phyloP scores from a whole-genome alignment of 257 asterid genomes.

The Coffea eugenioides region DNA sequence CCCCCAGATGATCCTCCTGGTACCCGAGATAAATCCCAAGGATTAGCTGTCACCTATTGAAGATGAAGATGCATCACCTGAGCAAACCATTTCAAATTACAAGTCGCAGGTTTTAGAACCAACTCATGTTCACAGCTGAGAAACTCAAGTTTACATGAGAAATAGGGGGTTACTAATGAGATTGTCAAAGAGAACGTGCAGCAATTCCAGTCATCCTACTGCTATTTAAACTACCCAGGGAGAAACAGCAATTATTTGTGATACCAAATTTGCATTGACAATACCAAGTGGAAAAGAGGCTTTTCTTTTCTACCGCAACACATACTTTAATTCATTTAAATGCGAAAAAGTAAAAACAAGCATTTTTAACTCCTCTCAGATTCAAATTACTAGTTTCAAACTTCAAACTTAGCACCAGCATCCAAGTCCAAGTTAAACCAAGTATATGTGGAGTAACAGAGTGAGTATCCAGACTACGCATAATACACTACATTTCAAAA shows the following conservation, averaged over 20 bases:
- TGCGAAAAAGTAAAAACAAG: not conserved
- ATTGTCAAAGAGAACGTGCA: not conserved
- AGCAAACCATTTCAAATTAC: constrained; percentile 60
- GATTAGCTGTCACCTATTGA: constrained; percentile 95
- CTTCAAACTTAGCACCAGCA: not conserved
- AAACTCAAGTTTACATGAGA: not conserved
- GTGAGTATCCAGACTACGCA: not conserved
- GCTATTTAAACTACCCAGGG: not conserved
- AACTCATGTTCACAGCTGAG: constrained; percentile 7
- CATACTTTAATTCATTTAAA: not conserved
- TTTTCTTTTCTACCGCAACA: not conserved
- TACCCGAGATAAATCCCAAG: constrained; percentile 95
- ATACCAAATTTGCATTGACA: not conserved
- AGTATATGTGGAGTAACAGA: not conserved
- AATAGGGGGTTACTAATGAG: not conserved
- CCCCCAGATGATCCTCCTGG: constrained; percentile 99
- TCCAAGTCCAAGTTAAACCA: not conserved
- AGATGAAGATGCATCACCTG: constrained; percentile 75
- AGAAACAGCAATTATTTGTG: not conserved
- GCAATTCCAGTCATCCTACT: not conserved
- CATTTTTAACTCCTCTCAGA: too few species aligned
- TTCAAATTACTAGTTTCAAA: not conserved
- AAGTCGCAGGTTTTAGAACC: constrained; percentile 20
- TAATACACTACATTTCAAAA: not conserved
- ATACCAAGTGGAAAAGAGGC: not conserved